phyloP scores from a whole-genome alignment of 345 rosid species.

The Microcos paniculata region DNA sequence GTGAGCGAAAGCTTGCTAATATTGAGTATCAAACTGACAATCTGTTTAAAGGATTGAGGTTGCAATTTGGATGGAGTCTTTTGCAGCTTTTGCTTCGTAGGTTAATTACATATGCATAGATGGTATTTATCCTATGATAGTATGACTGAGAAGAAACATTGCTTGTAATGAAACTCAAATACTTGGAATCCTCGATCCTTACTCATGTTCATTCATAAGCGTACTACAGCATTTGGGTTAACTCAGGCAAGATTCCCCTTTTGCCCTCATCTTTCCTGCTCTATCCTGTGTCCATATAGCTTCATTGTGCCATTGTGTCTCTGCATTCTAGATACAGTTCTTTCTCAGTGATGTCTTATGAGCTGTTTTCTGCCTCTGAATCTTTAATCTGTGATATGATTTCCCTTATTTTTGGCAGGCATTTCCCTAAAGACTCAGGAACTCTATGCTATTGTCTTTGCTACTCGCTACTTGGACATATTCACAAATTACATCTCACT shows the following conservation, averaged over 20 bases:
- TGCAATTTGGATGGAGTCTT: background rate
- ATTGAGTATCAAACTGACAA: background rate
- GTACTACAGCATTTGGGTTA: background rate
- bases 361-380: background rate
- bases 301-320: background rate
- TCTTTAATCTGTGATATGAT: background rate
- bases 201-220: background rate
- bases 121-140: background rate
- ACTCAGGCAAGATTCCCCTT: background rate
- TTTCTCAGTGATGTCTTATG: background rate
- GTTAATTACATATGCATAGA: background rate
- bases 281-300: background rate
- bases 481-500: slow-evolving; percentile 53
- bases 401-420: slow-evolving; percentile 38
- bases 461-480: slow-evolving; percentile 73
- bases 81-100: background rate
- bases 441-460: slow-evolving; percentile 71
- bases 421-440: slow-evolving; percentile 86
- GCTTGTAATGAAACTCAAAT: background rate
- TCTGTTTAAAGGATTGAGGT: background rate
- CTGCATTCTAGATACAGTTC: background rate
- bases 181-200: background rate
- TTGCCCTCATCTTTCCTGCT: background rate
- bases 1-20: background rate
- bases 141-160: background rate